Percentiles rank a stretch among this genome's conserved stretches.
Evolutionary conservation across 495 filamentous ascomycete genomes (phyloP).

Genomic region (Parathielavia appendiculata): DNA sequence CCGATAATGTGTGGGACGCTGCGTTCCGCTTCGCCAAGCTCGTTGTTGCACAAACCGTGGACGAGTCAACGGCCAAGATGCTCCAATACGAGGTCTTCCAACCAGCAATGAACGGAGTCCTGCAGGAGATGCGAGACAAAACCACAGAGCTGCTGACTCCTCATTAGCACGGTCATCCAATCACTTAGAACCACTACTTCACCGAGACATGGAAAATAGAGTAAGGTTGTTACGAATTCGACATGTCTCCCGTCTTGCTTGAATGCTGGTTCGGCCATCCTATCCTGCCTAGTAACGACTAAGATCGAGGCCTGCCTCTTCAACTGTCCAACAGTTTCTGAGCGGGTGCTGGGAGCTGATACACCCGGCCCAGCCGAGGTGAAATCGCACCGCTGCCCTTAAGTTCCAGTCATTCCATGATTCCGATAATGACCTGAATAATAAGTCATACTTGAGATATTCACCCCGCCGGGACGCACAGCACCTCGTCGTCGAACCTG

Average conservation of each 20-base stretch:
- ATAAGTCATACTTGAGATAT: not conserved
- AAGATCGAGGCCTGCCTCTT: too few species aligned
- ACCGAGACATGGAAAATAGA: too few species aligned
- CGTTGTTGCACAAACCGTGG: not conserved
- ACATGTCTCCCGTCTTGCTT: too few species aligned
- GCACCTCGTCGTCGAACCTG: slow-evolving; percentile 7
- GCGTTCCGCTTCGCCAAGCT: not conserved
- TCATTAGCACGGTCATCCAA: slow-evolving; percentile 2
- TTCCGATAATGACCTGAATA: too few species aligned
- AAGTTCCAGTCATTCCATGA: too few species aligned
- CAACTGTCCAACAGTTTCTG: too few species aligned
- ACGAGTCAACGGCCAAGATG: not conserved
- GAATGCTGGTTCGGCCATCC: too few species aligned
- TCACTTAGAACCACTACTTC: slow-evolving; percentile 13
- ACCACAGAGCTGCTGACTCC: slow-evolving; percentile 1
- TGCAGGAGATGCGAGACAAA: not conserved
- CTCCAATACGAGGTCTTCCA: not conserved
- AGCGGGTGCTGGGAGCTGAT: too few species aligned
- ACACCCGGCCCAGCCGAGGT: too few species aligned
- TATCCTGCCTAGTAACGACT: too few species aligned
- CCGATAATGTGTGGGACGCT: not conserved
- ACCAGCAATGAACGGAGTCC: not conserved
- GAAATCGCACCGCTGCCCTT: too few species aligned
- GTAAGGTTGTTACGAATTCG: too few species aligned
- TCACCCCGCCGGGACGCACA: slow-evolving; percentile 15